Evolutionary conservation across 1,284 basidiomycete genomes (phyloP).

Genomic region (Inonotus obliquus): DNA sequence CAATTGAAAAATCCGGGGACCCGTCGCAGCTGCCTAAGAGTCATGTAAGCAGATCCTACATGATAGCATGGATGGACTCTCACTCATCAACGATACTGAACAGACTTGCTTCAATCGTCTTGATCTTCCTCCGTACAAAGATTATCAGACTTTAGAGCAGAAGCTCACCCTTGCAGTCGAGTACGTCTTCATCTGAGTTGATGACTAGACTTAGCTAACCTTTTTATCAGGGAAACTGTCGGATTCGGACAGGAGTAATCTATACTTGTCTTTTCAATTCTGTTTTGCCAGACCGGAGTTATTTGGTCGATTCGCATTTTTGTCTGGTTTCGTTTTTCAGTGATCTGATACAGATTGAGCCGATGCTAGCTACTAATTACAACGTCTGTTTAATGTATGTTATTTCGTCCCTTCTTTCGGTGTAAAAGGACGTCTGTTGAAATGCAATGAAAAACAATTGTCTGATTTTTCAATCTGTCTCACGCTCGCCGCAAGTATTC

Average conservation of each 20-base stretch:
- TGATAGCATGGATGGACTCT: background rate
- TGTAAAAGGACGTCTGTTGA: background rate
- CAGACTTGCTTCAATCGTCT: conserved; percentile 87
- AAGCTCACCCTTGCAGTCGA: conserved; percentile 90
- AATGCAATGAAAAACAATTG: background rate
- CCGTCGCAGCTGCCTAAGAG: conserved; percentile 85
- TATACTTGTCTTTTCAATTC: background rate
- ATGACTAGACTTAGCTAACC: background rate
- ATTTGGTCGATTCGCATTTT: background rate
- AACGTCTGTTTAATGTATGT: background rate
- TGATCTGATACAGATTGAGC: background rate
- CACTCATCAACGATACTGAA: background rate
- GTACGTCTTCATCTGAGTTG: conserved; percentile 36
- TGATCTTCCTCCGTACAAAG: conserved; percentile 89
- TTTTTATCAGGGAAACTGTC: conserved; percentile 36
- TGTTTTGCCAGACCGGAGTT: background rate
- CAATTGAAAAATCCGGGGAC: conserved; percentile 95
- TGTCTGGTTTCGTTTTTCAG: background rate
- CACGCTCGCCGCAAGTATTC: background rate
- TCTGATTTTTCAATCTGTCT: background rate
- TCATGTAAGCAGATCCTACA: conserved; percentile 32
- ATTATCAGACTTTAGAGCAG: conserved; percentile 85
- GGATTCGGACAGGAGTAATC: conserved; percentile 41
- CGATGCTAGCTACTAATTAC: background rate
- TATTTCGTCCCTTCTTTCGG: background rate